These are phyloP conservation scores for Spirogloea muscicola DNA, from an alignment of 139 green algal genomes.

Conservation along the genomic window DNA sequence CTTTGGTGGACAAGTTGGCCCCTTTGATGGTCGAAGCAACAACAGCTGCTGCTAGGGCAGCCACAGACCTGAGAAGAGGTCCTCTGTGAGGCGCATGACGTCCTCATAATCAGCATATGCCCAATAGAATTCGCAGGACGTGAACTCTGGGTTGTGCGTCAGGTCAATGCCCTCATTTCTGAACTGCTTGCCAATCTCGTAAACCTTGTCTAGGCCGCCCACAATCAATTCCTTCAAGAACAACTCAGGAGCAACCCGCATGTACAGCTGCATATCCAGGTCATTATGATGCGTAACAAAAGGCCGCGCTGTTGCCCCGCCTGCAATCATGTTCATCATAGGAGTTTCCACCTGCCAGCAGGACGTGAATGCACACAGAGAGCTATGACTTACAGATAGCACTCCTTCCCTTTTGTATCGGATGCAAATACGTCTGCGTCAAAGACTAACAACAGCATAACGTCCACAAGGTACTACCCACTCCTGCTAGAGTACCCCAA, in stretches of 20 bases:
- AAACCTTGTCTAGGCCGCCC: constrained; percentile 94
- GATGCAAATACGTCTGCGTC: not conserved
- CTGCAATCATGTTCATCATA: constrained; percentile 94
- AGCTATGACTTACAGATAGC: not conserved
- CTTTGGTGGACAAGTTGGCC: too few relatives aligned
- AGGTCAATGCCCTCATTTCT: constrained; percentile 98
- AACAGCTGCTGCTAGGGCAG: too few relatives aligned
- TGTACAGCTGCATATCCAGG: constrained; percentile 95
- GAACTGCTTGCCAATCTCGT: constrained; percentile 69
- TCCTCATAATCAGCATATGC: constrained; percentile 98
- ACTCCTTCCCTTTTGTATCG: not conserved
- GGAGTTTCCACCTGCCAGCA: constrained; percentile 74
- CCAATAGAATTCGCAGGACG: constrained; percentile 96
- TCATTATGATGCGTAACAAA: constrained; percentile 99
- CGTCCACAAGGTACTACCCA: too few relatives aligned
- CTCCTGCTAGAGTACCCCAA: too few relatives aligned
- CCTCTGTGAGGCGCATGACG: constrained; percentile 93
- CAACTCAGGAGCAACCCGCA: constrained; percentile 97
- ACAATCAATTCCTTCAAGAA: constrained; percentile 98
- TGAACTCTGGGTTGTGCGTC: constrained; percentile 99
- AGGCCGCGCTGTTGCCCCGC: constrained; percentile 81
- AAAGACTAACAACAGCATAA: not conserved
- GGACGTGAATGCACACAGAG: not conserved
- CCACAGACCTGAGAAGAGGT: constrained; percentile 69
- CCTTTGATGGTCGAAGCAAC: too few relatives aligned